phyloP scores from a whole-genome alignment of 2,329 filamentous ascomycete species.

The Cladophialophora carrionii region DNA sequence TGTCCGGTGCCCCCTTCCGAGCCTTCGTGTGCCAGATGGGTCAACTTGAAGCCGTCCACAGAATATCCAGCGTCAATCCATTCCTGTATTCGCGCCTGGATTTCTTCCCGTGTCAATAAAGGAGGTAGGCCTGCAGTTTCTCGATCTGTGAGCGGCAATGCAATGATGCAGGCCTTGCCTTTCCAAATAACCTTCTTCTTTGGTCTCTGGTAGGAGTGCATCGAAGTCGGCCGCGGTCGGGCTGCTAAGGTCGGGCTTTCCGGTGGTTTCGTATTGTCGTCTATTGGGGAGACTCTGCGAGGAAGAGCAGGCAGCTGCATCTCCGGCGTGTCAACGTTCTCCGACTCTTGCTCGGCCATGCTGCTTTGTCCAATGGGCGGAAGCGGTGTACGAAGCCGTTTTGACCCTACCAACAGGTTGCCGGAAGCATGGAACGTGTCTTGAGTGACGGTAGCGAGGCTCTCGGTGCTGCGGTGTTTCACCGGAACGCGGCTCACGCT shows the following conservation, averaged over 20 bases:
- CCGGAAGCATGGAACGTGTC: conserved; percentile 37
- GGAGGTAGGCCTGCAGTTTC: conserved; percentile 57
- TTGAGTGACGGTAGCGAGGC: conserved; percentile 37
- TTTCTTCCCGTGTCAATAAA: conserved; percentile 47
- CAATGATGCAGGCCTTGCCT: conserved; percentile 72
- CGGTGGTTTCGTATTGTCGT: conserved; percentile 18
- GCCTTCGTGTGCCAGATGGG: conserved; percentile 21
- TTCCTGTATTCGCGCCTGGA: conserved; percentile 45
- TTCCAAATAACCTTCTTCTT: conserved; percentile 76
- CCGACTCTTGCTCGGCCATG: conserved; percentile 21
- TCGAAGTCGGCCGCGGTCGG: conserved; percentile 53
- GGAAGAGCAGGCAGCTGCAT: conserved; percentile 20
- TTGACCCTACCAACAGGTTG: conserved; percentile 18
- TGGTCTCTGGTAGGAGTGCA: conserved; percentile 43
- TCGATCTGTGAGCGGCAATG: conserved; percentile 69
- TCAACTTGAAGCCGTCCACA: conserved; percentile 47
- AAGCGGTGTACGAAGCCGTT: conserved; percentile 12
- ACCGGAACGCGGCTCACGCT: conserved; percentile 1
- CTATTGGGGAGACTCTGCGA: conserved; percentile 13
- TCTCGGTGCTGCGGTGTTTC: conserved; percentile 29
- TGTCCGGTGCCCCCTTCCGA: conserved; percentile 40
- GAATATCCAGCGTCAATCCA: conserved; percentile 52
- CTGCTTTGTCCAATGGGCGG: conserved; percentile 14
- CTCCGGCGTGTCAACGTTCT: conserved; percentile 8
- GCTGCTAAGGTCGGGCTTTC: conserved; percentile 41